Evolutionary conservation across 345 rosid genomes (phyloP), one percentile per base, ranked within the genome.

Genomic region (Punica granatum): DNA sequence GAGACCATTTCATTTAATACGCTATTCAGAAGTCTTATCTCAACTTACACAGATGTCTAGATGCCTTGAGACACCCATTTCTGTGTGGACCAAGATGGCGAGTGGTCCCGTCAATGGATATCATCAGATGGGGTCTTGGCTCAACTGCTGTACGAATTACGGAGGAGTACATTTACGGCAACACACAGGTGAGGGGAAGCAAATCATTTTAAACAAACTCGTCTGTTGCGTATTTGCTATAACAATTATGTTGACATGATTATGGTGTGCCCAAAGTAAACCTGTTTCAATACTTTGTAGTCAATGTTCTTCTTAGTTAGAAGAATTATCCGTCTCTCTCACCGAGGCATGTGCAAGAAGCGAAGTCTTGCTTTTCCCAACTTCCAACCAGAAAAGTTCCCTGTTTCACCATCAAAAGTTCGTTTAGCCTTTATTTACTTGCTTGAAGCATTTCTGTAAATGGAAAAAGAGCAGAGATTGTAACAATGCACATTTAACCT

Each of bases 71-170:
- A 73, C 96, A 93, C 72, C 97, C 98, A 0, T 93, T 90, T 74
- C 79, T 90, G 46, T 93, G 98, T 70, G 96, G 98, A 71, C 97
- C 97, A 30, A 85, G 88, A 83, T 93, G 97, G 97, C 86, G 96
- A 41, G 92, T 90, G 64, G 80, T 78, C 44, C 97, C 94, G 18
- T 89, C 96, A 67, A 84, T 89, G 92, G 87, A 93, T 73, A 86
- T 87, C 64, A 89, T 90, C 71, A 79, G 94, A 82, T 93, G 98
- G 97, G 96, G 97, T 70, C 94, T 93, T 65, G 96, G 97, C 66
- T 90, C 97, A 42, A 90, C 96, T 62, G 91, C 96, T 28, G 94
- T 89, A 75, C 86, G 87, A 67, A 93, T 93, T 60, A 76, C 85
- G 32, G 97, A 93, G 81, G 97, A 93, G 70, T 90, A 93, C 71